These are phyloP conservation scores for Trichosporon coremiiforme DNA, from an alignment of 1,284 basidiomycete genomes.

Conservation along the genomic window DNA sequence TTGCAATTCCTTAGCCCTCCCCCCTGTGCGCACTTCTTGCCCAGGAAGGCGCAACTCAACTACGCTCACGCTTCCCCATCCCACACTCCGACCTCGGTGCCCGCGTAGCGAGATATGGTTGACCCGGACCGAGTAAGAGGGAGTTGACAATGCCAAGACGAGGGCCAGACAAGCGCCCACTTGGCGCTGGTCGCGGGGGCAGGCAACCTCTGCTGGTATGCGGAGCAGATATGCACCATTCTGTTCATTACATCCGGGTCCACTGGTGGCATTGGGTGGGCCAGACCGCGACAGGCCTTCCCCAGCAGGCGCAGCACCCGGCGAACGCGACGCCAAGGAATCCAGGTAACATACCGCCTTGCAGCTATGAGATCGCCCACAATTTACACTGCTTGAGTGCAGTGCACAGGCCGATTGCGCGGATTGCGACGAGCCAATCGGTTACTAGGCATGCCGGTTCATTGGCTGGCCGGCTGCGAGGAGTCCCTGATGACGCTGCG, in stretches of 20 bases:
- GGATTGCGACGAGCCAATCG: background rate
- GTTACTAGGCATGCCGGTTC: slow-evolving; percentile 5
- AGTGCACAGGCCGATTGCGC: background rate
- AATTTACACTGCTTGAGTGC: background rate
- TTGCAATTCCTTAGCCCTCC: background rate
- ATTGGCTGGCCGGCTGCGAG: background rate
- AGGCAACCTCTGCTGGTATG: background rate
- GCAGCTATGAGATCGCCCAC: background rate
- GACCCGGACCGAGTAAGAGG: background rate
- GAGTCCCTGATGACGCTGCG: background rate
- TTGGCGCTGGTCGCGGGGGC: background rate
- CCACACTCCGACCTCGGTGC: background rate
- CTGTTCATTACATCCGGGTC: background rate
- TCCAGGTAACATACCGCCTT: background rate
- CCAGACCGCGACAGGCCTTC: background rate
- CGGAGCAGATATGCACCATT: background rate
- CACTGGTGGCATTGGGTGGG: background rate
- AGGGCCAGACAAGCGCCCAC: background rate
- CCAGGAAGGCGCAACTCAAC: background rate
- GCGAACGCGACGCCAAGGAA: background rate
- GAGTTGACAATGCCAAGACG: slow-evolving; percentile 2
- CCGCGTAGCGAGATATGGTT: background rate
- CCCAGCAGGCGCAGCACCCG: background rate
- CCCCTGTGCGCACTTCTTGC: background rate
- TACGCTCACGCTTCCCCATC: background rate